Conservation (phyloP, 2,329 filamentous ascomycete genomes). For the Elsinoe fawcettii region DNA sequence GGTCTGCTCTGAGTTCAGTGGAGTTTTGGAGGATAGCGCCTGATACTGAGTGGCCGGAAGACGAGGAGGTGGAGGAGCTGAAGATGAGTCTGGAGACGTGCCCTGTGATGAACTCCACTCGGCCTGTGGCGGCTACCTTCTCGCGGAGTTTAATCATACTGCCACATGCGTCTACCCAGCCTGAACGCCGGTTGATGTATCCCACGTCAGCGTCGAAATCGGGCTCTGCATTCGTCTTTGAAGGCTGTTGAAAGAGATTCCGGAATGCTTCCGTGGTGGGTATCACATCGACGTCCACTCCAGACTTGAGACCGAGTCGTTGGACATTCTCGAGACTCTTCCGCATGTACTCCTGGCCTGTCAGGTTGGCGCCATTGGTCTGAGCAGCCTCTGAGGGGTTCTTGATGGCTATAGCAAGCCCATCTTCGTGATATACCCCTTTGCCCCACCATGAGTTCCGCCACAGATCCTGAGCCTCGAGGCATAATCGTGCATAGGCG, state of each 20-base stretch:
- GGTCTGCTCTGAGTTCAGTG: conserved; percentile 52
- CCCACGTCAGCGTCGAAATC: conserved; percentile 49
- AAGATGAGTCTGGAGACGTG: conserved; percentile 42
- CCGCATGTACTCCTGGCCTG: conserved; percentile 47
- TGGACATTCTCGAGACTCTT: conserved; percentile 56
- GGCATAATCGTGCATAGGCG: conserved; percentile 67
- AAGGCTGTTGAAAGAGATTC: conserved; percentile 25
- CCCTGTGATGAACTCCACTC: conserved; percentile 43
- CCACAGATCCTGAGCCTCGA: conserved; percentile 62
- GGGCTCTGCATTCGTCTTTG: background rate
- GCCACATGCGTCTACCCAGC: conserved; percentile 72
- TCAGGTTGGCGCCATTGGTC: conserved; percentile 29
- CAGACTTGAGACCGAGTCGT: conserved; percentile 37
- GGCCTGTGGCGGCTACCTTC: conserved; percentile 46
- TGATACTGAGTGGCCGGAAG: conserved; percentile 32
- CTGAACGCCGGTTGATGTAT: conserved; percentile 65
- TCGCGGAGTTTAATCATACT: conserved; percentile 58
- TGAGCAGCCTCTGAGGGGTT: conserved; percentile 32
- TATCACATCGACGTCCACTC: conserved; percentile 32
- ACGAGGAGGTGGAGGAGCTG: conserved; percentile 20
- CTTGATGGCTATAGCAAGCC: conserved; percentile 55
- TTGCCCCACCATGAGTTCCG: conserved; percentile 53
- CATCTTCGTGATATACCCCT: conserved; percentile 62
- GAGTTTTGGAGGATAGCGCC: conserved; percentile 53
- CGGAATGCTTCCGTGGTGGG: conserved; percentile 33